These are phyloP conservation scores for Apiotrichum laibachii DNA, from an alignment of 1,284 basidiomycete genomes.

Conservation along the genomic window DNA sequence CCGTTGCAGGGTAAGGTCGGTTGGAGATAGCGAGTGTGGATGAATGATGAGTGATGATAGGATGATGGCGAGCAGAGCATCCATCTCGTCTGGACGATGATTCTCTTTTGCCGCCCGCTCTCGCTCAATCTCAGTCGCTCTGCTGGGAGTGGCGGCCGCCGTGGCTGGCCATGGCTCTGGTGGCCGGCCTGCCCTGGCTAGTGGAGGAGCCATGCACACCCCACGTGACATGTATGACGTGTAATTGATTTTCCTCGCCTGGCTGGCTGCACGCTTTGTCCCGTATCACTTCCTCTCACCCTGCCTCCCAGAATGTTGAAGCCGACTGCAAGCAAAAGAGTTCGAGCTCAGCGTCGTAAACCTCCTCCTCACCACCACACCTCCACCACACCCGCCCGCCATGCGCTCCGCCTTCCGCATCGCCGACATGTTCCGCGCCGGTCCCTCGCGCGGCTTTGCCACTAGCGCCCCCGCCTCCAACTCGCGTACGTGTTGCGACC, in stretches of 20 bases:
- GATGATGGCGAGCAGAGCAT: not conserved
- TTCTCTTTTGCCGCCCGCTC: no score
- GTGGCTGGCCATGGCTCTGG: no score
- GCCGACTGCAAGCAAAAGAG: not conserved
- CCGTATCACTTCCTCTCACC: not conserved
- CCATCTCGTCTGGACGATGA: not conserved
- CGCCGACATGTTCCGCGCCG: slow-evolving; percentile 12
- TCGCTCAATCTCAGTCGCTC: no score
- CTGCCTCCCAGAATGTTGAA: not conserved
- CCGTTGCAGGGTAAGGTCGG: not conserved
- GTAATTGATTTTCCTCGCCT: no score
- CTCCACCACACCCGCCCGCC: slow-evolving; percentile 5
- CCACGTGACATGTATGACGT: no score
- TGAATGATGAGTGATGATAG: not conserved
- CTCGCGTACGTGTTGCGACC: not conserved
- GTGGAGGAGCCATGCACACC: no score
- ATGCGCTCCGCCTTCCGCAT: slow-evolving; percentile 13
- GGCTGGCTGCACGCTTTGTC: no score
- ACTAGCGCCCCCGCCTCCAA: not conserved
- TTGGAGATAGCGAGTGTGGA: not conserved
- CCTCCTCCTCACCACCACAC: not conserved
- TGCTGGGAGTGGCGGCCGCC: no score
- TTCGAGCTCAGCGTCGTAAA: not conserved
- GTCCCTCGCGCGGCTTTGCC: slow-evolving; percentile 14
- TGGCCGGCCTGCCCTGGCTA: no score